These are phyloP conservation scores for Neurospora africana DNA, from an alignment of 495 filamentous ascomycete species.

Conservation along the genomic window DNA sequence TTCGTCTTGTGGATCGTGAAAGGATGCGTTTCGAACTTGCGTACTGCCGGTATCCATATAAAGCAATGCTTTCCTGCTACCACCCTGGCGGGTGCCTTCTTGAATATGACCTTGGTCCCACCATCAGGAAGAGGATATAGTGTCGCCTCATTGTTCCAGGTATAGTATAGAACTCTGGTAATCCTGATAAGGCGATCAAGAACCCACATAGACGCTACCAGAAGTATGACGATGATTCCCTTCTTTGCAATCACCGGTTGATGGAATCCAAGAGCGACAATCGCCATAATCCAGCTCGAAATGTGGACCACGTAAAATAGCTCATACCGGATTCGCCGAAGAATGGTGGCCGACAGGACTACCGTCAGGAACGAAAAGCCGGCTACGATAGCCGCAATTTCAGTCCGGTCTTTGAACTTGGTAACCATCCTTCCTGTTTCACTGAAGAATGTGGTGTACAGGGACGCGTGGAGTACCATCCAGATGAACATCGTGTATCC, in stretches of 20 bases:
- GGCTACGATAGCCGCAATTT: conserved; percentile 35
- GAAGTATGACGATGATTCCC: conserved; percentile 32
- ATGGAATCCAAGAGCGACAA: conserved; percentile 44
- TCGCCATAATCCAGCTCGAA: conserved; percentile 36
- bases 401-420: conserved; percentile 12
- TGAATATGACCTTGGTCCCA: conserved; percentile 45
- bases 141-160: conserved; percentile 44
- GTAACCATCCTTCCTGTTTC: conserved; percentile 10
- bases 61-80: conserved; percentile 51
- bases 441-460: conserved; percentile 34
- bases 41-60: conserved; percentile 48
- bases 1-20: conserved; percentile 48
- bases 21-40: conserved; percentile 47
- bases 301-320: conserved; percentile 49
- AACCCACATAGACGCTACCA: conserved; percentile 40
- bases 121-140: conserved; percentile 44
- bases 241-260: conserved; percentile 35
- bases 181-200: conserved; percentile 42
- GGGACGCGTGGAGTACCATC: conserved; percentile 32
- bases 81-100: conserved; percentile 33
- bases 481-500: conserved; percentile 43
- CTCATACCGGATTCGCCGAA: conserved; percentile 43
- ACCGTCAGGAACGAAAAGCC: conserved; percentile 37
- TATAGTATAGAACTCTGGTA: conserved; percentile 36
- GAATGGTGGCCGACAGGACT: conserved; percentile 32